phyloP scores from a whole-genome alignment of 768 basidiomycete genomes.

The Mycena latifolia region DNA sequence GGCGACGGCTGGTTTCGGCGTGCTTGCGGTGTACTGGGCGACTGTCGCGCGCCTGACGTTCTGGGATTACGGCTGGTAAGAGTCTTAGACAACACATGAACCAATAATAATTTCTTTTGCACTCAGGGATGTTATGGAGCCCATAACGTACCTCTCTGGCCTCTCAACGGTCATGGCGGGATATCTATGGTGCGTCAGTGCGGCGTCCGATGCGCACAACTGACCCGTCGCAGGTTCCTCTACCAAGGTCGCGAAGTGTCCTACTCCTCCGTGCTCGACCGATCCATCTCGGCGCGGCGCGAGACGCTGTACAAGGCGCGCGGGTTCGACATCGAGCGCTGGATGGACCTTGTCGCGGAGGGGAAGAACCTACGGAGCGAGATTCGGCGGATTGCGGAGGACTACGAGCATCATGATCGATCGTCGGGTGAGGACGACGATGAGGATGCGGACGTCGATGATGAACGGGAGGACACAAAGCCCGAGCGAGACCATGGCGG shows the following conservation, averaged over 20 bases:
- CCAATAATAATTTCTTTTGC: not conserved
- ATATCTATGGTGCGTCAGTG: slow-evolving; percentile 62
- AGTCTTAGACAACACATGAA: not conserved
- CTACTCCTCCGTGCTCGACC: slow-evolving; percentile 71
- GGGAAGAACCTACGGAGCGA: slow-evolving; percentile 63
- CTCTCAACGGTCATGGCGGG: slow-evolving; percentile 71
- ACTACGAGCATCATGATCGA: slow-evolving; percentile 60
- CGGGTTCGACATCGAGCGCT: slow-evolving; percentile 72
- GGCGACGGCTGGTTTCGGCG: slow-evolving; percentile 69
- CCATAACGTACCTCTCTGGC: slow-evolving; percentile 75
- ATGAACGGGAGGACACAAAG: slow-evolving; percentile 30
- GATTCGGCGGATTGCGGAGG: slow-evolving; percentile 69
- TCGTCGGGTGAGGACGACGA: slow-evolving; percentile 32
- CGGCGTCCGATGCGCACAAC: no score
- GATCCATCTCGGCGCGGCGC: slow-evolving; percentile 69
- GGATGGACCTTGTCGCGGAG: slow-evolving; percentile 66
- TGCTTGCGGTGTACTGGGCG: slow-evolving; percentile 74
- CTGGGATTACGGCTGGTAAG: slow-evolving; percentile 65
- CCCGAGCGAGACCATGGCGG: not conserved
- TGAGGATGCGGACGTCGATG: slow-evolving; percentile 42
- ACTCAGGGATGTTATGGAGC: slow-evolving; percentile 72
- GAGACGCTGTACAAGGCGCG: slow-evolving; percentile 66
- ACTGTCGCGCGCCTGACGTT: slow-evolving; percentile 74
- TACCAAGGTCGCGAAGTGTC: slow-evolving; percentile 75
- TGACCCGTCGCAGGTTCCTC: slow-evolving; percentile 57